Conservation (phyloP, 1,284 basidiomycete species). For the Porogramme epimiltina region DNA sequence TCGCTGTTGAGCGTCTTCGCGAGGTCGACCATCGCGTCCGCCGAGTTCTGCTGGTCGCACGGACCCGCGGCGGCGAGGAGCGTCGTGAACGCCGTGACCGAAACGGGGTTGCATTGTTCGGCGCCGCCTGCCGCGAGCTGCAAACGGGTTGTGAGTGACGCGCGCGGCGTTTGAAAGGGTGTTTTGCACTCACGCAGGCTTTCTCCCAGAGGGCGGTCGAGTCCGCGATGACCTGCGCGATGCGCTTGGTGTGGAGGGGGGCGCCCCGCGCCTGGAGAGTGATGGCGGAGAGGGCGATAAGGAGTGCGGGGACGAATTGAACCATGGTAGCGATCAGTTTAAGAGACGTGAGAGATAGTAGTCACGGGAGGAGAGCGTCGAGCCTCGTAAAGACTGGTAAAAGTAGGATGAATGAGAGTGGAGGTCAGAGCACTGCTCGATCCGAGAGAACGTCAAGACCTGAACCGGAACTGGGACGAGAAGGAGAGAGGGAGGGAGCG, state of each 20-base stretch:
- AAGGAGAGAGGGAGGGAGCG: neutral
- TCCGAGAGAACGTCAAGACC: conserved; percentile 1
- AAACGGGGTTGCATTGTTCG: conserved; percentile 52
- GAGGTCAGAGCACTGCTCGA: conserved; percentile 13
- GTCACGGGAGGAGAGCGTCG: conserved; percentile 7
- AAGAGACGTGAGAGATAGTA: neutral
- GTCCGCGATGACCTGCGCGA: conserved; percentile 41
- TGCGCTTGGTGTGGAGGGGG: conserved; percentile 39
- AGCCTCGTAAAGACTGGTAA: conserved; percentile 2
- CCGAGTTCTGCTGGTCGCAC: conserved; percentile 65
- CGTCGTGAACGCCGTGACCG: conserved; percentile 53
- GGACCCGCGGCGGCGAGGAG: conserved; percentile 54
- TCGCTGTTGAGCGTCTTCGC: conserved; percentile 58
- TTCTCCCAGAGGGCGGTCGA: conserved; percentile 42
- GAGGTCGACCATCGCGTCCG: conserved; percentile 61
- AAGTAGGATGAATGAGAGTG: conserved; percentile 3
- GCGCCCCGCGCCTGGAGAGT: conserved; percentile 21
- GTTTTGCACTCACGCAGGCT: conserved; percentile 36
- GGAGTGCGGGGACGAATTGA: conserved; percentile 18
- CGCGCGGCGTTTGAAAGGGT: neutral
- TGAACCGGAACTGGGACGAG: neutral
- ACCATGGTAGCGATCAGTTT: conserved; percentile 14
- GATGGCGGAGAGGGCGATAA: conserved; percentile 22
- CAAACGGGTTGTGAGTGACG: neutral
- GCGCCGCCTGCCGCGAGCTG: conserved; percentile 53